Evolutionary conservation across 768 basidiomycete species (phyloP), one percentile per base, ranked within the genome.

Genomic region (Pulveroboletus sp.): DNA sequence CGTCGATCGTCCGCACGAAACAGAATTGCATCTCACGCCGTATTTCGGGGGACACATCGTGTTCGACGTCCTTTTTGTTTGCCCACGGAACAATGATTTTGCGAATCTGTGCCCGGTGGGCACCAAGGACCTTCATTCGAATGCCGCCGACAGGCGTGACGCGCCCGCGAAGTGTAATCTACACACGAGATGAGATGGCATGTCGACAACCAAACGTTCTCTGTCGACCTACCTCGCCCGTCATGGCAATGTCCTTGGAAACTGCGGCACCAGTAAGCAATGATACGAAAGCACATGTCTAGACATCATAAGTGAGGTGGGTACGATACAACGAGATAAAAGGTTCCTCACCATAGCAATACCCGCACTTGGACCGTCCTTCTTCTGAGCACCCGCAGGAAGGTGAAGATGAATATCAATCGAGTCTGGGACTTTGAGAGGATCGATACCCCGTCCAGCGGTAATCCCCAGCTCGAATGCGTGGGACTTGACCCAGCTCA

Each of bases 311-410:
- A 57, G 47, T 33, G 27, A 50, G n/a, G 34, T 20, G 37, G n/a
- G 2, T 16, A 34, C 16, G 9, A 21, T 8, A 27, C n/a, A 0
- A 8, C 8, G 38, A 24, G 20, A 11, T 14, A 7, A 29, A 31
- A 40, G 2, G 14, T 39, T 61, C 4, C 74, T 49, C 52, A 90
- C 88, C 82, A 94, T 92, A 1, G 90, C 89, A 20, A 94, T 76
- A 2, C 93, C 93, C 1, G 92, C 93, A 60, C 87, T 90, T 0
- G 93, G 92, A 0, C 94, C 93, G 59, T 95, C 93, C 71, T 95
- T 97, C 77, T 85, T 91, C 67, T 93, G 87, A 2, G 91, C 88
- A 0, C 94, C 94, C 1, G 88, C 79, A 1, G 94, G 94, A 9
- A 95, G 72, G 62, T 97, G 94, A 14, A 94, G 70, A 59, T 97